Conservation (phyloP, 805 yeast genomes). For the Yarrowia alimentaria region DNA sequence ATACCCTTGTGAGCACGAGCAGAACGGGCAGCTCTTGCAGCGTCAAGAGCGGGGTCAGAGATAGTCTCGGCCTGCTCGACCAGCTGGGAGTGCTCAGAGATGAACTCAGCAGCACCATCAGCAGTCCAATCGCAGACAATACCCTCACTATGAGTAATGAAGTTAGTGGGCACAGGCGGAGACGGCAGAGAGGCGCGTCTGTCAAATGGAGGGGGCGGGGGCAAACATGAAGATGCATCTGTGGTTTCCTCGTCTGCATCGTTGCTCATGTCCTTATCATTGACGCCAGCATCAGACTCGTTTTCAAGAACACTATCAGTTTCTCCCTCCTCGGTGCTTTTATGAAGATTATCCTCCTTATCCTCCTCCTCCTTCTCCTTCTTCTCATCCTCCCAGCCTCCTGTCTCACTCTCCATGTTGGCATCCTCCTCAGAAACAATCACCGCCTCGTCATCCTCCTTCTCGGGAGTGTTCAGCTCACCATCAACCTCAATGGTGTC, state of each 20-base stretch:
- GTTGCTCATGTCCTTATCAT: too few relatives aligned
- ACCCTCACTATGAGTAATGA: conserved; percentile 9
- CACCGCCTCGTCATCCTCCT: conserved; percentile 17
- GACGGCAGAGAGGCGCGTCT: conserved; percentile 16
- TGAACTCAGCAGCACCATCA: neutral
- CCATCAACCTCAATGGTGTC: conserved; percentile 17
- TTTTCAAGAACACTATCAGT: neutral
- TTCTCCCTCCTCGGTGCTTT: too few relatives aligned
- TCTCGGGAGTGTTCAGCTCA: conserved; percentile 2
- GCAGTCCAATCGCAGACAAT: conserved; percentile 14
- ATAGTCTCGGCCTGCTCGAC: too few relatives aligned
- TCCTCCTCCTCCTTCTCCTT: conserved; percentile 1
- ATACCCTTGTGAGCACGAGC: conserved; percentile 33
- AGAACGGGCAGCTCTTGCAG: conserved; percentile 12
- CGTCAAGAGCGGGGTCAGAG: conserved; percentile 14
- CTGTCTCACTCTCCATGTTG: conserved; percentile 11
- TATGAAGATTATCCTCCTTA: neutral
- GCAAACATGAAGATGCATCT: neutral
- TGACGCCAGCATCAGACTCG: neutral
- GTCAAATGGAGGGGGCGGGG: conserved; percentile 18
- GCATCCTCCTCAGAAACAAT: conserved; percentile 8
- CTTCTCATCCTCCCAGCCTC: neutral
- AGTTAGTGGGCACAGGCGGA: conserved; percentile 13
- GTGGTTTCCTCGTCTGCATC: conserved; percentile 10
- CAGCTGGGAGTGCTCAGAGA: neutral